Evolutionary conservation across 805 yeast genomes (phyloP), one percentile per base, ranked within the genome.

Genomic region (Starmerella sirachaensis): DNA sequence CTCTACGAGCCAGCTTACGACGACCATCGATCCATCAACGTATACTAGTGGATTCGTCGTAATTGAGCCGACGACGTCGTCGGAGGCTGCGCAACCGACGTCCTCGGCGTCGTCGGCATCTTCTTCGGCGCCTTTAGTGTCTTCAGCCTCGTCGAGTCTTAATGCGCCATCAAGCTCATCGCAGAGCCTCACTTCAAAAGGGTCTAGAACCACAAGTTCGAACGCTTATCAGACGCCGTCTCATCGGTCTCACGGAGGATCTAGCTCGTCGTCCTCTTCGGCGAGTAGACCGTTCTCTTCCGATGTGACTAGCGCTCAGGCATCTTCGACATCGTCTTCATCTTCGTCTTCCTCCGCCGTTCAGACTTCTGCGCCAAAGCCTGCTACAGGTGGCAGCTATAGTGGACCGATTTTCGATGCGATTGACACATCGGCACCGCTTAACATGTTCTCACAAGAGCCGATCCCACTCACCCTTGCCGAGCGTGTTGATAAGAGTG

Each of bases 391-490:
- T n/a, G 30, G 50, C 18, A n/a, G n/a, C n/a, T 50, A 60, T 37
- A 47, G 50, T 21, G 58, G 60, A 22, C 65, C 69, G 43, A 58
- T 77, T n/a, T 74, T 76, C 54, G 43, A 53, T 12, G 62, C 67
- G 3, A 61, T 76, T 38, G 63, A 64, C 30, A 68, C 70, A 4
- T 47, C 46, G 10, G 60, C 56, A 18, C 77, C 77, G 5, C 63
- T 64, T 6, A 38, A 62, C 1, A 62, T 69, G 34, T 74, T 74
- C 58, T 44, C 63, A 4, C 61, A 69, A 36, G 63, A 63, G 27
- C 62, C 55, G 3, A 62, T 70, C 33, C 69, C 69, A 10, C 54
- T 72, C 39, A 47, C 51, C 0, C 53, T 74, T 27, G 74, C 78
- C 14, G 48, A 46, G 3, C 72, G 72, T 24, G 74, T 70, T 25